Evolutionary conservation across 352 stramenopile species (phyloP).

Genomic region (Pythium utonaiense): DNA sequence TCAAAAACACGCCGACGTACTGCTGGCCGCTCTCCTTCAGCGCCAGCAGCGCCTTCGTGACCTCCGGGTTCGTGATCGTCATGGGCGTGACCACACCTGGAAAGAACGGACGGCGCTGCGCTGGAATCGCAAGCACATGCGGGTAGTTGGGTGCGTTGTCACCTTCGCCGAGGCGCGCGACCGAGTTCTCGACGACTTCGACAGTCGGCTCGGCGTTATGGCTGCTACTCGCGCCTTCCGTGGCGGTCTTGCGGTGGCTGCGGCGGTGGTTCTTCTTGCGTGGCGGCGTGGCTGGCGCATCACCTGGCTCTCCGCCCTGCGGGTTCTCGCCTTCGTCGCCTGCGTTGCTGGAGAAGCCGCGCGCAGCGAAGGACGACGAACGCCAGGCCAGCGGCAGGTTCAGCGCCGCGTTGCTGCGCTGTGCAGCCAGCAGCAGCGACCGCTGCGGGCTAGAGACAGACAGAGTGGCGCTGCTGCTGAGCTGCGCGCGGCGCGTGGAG

Average conservation of each 20-base stretch:
- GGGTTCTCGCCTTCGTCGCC: conserved; percentile 26
- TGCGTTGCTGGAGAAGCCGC: conserved; percentile 13
- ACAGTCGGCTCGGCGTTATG: conserved; percentile 30
- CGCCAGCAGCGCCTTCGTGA: conserved; percentile 87
- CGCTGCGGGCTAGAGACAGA: conserved; percentile 1
- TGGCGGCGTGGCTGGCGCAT: conserved; percentile 2
- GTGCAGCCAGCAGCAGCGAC: neutral
- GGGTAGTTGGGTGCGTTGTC: conserved; percentile 65
- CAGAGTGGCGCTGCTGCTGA: neutral
- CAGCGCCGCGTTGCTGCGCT: neutral
- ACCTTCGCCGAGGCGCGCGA: conserved; percentile 61
- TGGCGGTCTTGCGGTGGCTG: conserved; percentile 15
- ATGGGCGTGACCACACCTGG: conserved; percentile 79
- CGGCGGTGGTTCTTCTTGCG: conserved; percentile 21
- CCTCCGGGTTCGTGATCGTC: conserved; percentile 81
- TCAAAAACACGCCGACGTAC: conserved; percentile 94
- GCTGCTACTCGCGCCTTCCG: conserved; percentile 2
- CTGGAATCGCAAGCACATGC: conserved; percentile 76
- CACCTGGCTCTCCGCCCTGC: conserved; percentile 6
- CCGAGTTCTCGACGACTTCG: conserved; percentile 60
- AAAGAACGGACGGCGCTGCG: conserved; percentile 77
- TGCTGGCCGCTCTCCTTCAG: conserved; percentile 83
- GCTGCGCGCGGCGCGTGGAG: conserved; percentile 17
- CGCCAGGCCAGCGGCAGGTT: conserved; percentile 3
- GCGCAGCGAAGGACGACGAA: conserved; percentile 21